A percentile compares a stretch with the other conserved stretches of the same genome.
phyloP scores from a whole-genome alignment of 805 yeast species.

The Kluyveromyces dobzhanskii region DNA sequence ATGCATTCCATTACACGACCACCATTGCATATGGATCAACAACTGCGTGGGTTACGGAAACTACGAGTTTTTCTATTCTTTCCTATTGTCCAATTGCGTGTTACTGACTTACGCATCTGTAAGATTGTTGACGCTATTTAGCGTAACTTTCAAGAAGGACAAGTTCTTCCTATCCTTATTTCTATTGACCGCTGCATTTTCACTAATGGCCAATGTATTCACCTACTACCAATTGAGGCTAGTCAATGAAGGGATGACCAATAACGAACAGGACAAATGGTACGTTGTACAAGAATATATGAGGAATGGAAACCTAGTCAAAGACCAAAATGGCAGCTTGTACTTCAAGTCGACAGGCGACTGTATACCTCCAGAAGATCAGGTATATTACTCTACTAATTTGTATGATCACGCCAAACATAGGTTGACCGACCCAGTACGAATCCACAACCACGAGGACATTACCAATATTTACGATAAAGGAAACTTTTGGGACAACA shows the following conservation, averaged over 20 bases:
- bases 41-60: conserved; percentile 69
- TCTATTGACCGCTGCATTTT: conserved; percentile 37
- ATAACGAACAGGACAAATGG: conserved; percentile 73
- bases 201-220: conserved; percentile 38
- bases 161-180: conserved; percentile 31
- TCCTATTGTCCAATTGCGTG: conserved; percentile 41
- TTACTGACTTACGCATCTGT: conserved; percentile 39
- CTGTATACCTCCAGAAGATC: neutral
- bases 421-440: conserved; percentile 7
- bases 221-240: conserved; percentile 38
- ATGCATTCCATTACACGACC: conserved; percentile 62
- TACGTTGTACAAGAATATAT: conserved; percentile 46
- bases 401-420: conserved; percentile 21
- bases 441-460: conserved; percentile 12
- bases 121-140: conserved; percentile 12
- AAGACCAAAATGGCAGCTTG: conserved; percentile 8
- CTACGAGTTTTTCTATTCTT: conserved; percentile 50
- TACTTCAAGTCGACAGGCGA: neutral
- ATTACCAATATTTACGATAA: conserved; percentile 26
- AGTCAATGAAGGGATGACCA: conserved; percentile 60
- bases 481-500: conserved; percentile 20
- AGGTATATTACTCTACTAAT: conserved; percentile 23
- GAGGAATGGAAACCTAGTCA: conserved; percentile 31
- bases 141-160: conserved; percentile 8
- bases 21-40: conserved; percentile 66